These are phyloP conservation scores for Kentomonas sorsogonicus DNA, from an alignment of 208 protist genomes.

Conservation along the genomic window DNA sequence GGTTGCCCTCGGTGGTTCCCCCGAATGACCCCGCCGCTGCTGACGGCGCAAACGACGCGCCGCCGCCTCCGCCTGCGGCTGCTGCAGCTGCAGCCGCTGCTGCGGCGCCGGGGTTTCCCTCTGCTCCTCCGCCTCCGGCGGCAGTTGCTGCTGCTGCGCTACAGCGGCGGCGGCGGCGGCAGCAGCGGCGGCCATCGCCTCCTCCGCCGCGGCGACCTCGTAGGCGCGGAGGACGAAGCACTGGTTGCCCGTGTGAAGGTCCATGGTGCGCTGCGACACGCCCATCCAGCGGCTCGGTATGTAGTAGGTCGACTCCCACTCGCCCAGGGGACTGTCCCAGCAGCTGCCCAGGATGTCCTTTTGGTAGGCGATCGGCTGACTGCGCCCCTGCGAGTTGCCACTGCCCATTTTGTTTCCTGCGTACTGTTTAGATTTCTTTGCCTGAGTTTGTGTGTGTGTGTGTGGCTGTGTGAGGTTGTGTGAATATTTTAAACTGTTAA, in stretches of 20 bases:
- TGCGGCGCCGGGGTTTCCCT: too few relatives aligned
- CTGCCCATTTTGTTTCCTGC: conserved; percentile 24
- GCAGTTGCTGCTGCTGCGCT: neutral
- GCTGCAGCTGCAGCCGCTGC: too few relatives aligned
- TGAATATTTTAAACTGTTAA: too few relatives aligned
- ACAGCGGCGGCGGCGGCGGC: neutral
- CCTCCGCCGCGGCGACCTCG: conserved; percentile 19
- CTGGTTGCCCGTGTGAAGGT: conserved; percentile 33
- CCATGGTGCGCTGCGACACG: conserved; percentile 38
- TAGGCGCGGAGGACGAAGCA: conserved; percentile 38
- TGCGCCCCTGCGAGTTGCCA: conserved; percentile 22
- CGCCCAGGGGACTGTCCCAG: conserved; percentile 17
- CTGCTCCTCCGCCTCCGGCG: too few relatives aligned
- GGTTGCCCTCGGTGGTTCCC: too few relatives aligned
- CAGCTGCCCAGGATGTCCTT: conserved; percentile 30
- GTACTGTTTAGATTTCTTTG: too few relatives aligned
- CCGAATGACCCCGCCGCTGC: too few relatives aligned
- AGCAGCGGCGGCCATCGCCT: conserved; percentile 6
- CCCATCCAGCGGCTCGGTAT: conserved; percentile 48
- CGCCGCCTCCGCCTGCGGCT: too few relatives aligned
- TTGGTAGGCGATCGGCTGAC: conserved; percentile 47
- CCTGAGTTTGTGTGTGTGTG: too few relatives aligned
- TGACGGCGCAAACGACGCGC: too few relatives aligned
- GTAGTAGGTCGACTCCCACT: conserved; percentile 30
- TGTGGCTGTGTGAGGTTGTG: too few relatives aligned